Base-by-base conservation (phyloP, 306 rosid genomes). In the Cicer judaicum region DNA sequence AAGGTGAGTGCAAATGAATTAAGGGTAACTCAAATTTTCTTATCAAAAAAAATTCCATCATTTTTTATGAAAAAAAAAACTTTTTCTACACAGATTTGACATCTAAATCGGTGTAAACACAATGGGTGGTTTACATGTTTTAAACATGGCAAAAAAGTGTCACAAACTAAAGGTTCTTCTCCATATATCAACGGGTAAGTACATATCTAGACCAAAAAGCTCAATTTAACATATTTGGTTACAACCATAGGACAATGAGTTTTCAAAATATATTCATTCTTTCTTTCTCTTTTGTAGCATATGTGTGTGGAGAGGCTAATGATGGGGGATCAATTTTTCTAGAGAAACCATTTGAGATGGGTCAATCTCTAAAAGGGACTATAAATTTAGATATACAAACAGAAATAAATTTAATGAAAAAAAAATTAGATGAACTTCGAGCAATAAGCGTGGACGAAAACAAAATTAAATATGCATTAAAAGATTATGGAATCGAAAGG, bases 161-260 rank as follows among this genome's bases (percentile, higher is more conserved):
- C 19, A 7, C 1, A 65, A n/a, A 3, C 0, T 82, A 11, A 68
- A 86, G 40, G 15, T 48, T 16, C 44, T 82, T 29, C 70, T 84
- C 65, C 90, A 84, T 5, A 48, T 69, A 2, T 86, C 92, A 50
- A 88, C 92, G 0, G 88, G 90, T 81, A 8, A 16, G 76, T 10
- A 8, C 1, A 21, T 21, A 42, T n/a, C 10, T 34, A 7, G 7
- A 24, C 41, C 9, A 12, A 16, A 52, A 14, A 8, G 5, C 1
- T 52, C 2, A 50, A 21, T 2, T 1, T 21, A 21, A 21, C 24
- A 18, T 18, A 18, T 18, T 18, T 18, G 19, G 19, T 18, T 18
- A 18, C 19, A 18, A 18, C 19, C 19, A 18, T 18, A 18, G 19
- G 19, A 18, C 19, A 18, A 18, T 18, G 19, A 18, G 19, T 18